phyloP scores from a whole-genome alignment of 352 stramenopile species.

The Chrysophaeum taylorii region DNA sequence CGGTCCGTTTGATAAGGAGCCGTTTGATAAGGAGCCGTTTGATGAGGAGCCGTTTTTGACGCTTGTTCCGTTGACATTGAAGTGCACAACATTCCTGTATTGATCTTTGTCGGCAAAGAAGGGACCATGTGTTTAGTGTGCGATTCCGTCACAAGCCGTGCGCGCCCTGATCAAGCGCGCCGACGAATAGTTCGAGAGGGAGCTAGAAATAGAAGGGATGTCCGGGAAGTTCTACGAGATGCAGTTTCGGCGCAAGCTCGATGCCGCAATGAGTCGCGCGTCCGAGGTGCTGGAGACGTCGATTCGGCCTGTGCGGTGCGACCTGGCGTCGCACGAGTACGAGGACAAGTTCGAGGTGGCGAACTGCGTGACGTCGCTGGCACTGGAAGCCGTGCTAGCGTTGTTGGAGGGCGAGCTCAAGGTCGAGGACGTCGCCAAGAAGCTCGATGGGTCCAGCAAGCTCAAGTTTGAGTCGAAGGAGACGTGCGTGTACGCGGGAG shows the following conservation, averaged over 20 bases:
- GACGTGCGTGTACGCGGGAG: neutral
- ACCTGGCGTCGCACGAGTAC: neutral
- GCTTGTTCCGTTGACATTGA: too few relatives aligned
- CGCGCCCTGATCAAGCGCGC: too few relatives aligned
- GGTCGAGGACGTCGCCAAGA: neutral
- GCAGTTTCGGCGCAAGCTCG: neutral
- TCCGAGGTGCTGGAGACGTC: neutral
- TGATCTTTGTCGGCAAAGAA: too few relatives aligned
- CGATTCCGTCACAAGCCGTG: too few relatives aligned
- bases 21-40: too few relatives aligned
- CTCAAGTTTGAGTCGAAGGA: neutral
- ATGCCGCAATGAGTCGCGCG: neutral
- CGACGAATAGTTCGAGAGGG: too few relatives aligned
- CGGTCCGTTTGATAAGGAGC: too few relatives aligned
- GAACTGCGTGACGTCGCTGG: neutral
- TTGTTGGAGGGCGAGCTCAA: neutral
- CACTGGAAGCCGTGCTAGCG: neutral
- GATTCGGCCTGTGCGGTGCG: neutral
- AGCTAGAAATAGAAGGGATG: too few relatives aligned
- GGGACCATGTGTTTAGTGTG: too few relatives aligned
- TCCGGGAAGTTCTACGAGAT: neutral
- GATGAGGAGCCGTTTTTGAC: too few relatives aligned
- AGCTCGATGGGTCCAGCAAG: neutral
- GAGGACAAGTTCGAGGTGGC: slow-evolving; percentile 6
- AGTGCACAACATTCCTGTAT: too few relatives aligned